Percentiles rank a stretch among this genome's conserved stretches.
Conservation (phyloP, 768 basidiomycete genomes). For the Boletus vinaceobasis region DNA sequence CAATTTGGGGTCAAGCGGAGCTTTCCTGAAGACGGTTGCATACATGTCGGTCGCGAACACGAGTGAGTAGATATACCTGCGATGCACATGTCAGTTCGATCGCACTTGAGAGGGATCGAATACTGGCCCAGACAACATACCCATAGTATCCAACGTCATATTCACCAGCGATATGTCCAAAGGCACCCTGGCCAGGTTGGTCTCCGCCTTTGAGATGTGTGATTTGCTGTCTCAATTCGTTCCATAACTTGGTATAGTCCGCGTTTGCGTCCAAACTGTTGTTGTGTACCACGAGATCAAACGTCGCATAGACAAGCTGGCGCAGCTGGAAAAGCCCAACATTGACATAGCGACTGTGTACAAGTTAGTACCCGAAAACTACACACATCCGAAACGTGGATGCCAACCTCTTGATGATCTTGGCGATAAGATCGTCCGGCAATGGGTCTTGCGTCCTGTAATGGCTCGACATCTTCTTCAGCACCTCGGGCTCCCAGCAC, state of each 20-base stretch:
- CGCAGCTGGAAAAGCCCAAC: slow-evolving; percentile 64
- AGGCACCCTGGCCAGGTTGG: slow-evolving; percentile 65
- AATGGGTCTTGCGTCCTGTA: slow-evolving; percentile 70
- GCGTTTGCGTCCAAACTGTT: slow-evolving; percentile 41
- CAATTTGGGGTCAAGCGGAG: slow-evolving; percentile 64
- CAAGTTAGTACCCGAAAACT: background rate
- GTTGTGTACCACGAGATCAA: slow-evolving; percentile 15
- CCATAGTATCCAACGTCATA: slow-evolving; percentile 66
- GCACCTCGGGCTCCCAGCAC: slow-evolving; percentile 79
- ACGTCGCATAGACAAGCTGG: slow-evolving; percentile 67
- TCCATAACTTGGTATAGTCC: slow-evolving; percentile 77
- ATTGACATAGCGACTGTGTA: slow-evolving; percentile 65
- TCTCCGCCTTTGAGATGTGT: slow-evolving; percentile 63
- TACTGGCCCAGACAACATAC: slow-evolving; percentile 38
- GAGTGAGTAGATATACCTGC: slow-evolving; percentile 69
- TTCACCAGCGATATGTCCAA: slow-evolving; percentile 71
- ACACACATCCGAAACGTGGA: background rate
- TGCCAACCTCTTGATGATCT: slow-evolving; percentile 66
- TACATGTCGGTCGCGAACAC: slow-evolving; percentile 59
- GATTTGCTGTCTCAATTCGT: slow-evolving; percentile 59
- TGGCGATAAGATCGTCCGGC: slow-evolving; percentile 62
- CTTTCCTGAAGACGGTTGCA: slow-evolving; percentile 68
- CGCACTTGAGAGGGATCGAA: background rate
- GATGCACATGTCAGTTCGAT: background rate
- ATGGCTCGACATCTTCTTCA: slow-evolving; percentile 73